These are phyloP conservation scores for Candida manassasensis DNA, from an alignment of 805 yeast genomes.

Conservation along the genomic window DNA sequence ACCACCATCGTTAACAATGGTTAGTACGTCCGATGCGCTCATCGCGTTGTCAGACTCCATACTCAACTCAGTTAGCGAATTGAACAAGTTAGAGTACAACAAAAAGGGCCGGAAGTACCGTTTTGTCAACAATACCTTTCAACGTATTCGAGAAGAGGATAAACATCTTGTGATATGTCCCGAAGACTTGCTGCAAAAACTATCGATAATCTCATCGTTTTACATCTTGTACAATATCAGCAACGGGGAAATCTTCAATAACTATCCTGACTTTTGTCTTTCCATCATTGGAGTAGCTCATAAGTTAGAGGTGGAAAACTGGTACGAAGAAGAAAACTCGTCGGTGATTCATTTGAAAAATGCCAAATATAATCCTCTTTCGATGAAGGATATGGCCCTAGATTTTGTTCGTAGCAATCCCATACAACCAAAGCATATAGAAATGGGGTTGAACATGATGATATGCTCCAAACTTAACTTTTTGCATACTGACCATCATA, in stretches of 20 bases:
- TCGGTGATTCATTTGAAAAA: slow-evolving; percentile 34
- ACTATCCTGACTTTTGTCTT: slow-evolving; percentile 40
- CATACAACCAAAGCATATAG: slow-evolving; percentile 32
- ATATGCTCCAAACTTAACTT: slow-evolving; percentile 47
- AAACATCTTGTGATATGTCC: slow-evolving; percentile 43
- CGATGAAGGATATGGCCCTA: slow-evolving; percentile 27
- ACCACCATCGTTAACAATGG: slow-evolving; percentile 6
- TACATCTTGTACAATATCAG: slow-evolving; percentile 33
- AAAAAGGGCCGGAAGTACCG: slow-evolving; percentile 47
- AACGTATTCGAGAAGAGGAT: slow-evolving; percentile 44
- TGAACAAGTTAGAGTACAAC: slow-evolving; percentile 32
- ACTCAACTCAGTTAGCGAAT: slow-evolving; percentile 27
- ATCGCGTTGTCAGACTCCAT: slow-evolving; percentile 32
- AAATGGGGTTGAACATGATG: slow-evolving; percentile 39
- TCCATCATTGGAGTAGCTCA: slow-evolving; percentile 47
- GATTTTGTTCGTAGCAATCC: slow-evolving; percentile 20
- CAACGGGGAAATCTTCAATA: slow-evolving; percentile 31
- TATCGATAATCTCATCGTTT: slow-evolving; percentile 41
- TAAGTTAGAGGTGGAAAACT: slow-evolving; percentile 42
- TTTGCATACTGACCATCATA: slow-evolving; percentile 53
- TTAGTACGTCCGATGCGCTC: slow-evolving; percentile 29
- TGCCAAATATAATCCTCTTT: slow-evolving; percentile 28
- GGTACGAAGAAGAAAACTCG: slow-evolving; percentile 46
- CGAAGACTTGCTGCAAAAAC: slow-evolving; percentile 22
- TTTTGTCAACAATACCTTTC: slow-evolving; percentile 44